These are phyloP conservation scores for Sherardia arvensis DNA, from an alignment of 257 asterid genomes.

Conservation along the genomic window DNA sequence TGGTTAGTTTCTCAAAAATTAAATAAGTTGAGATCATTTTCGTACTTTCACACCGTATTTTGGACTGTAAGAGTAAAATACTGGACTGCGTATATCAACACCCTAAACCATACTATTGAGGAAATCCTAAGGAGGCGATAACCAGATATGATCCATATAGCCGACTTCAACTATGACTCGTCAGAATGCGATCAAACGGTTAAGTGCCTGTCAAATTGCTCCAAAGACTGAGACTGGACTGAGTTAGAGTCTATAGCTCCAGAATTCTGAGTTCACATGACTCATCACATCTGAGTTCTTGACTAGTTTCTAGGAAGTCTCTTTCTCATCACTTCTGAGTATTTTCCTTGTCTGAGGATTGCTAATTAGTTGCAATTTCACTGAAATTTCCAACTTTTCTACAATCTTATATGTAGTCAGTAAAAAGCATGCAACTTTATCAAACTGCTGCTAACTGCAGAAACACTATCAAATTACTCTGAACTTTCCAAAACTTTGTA, in stretches of 20 bases:
- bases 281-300: background rate
- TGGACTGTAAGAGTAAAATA: too few species aligned
- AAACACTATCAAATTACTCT: background rate
- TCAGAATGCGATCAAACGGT: too few species aligned
- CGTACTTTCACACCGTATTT: too few species aligned
- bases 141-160: too few species aligned
- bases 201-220: background rate
- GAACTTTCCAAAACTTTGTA: slow-evolving; percentile 9
- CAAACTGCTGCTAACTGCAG: background rate
- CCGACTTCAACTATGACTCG: too few species aligned
- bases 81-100: too few species aligned
- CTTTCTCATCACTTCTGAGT: slow-evolving; percentile 2
- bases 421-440: background rate
- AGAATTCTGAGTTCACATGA: background rate
- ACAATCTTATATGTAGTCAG: background rate
- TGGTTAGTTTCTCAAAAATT: too few species aligned
- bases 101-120: too few species aligned
- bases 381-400: slow-evolving; percentile 3
- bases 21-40: too few species aligned
- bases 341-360: slow-evolving; percentile 1
- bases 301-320: background rate
- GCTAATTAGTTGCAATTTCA: background rate
- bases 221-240: background rate
- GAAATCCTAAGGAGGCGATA: too few species aligned
- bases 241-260: background rate